Conservation (phyloP, 345 rosid species). For the Orychophragmus violaceus region DNA sequence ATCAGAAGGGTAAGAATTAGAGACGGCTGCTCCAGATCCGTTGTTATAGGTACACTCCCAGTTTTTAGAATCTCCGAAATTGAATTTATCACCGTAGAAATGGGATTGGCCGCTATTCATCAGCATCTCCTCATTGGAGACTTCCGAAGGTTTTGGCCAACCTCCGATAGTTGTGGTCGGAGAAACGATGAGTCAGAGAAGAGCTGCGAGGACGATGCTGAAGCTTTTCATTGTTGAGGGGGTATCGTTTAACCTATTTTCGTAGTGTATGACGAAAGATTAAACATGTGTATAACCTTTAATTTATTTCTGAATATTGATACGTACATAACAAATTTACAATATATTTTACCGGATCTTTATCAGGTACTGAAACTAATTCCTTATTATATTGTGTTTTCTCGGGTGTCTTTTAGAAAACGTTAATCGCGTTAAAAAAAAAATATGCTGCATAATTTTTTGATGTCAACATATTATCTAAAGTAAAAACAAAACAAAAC, state of each 20-base stretch:
- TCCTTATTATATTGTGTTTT: neutral
- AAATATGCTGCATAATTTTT: neutral
- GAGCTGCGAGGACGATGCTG: neutral
- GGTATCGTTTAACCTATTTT: neutral
- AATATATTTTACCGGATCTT: neutral
- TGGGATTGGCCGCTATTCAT: neutral
- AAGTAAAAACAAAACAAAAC: neutral
- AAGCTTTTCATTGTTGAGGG: conserved; percentile 7
- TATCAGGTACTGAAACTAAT: neutral
- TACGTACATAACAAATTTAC: no score
- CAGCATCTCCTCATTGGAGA: neutral
- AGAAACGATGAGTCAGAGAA: conserved; percentile 1
- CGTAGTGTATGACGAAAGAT: neutral
- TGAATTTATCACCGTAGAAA: neutral
- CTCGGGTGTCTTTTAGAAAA: neutral
- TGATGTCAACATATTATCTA: neutral
- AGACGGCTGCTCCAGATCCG: conserved; percentile 22
- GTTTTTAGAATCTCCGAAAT: conserved; percentile 1
- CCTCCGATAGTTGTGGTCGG: conserved; percentile 2
- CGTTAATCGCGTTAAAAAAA: neutral
- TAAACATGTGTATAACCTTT: neutral
- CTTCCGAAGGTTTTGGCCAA: conserved; percentile 24
- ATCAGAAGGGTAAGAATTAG: conserved; percentile 18
- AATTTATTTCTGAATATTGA: neutral
- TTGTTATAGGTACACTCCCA: conserved; percentile 20